Conservation (phyloP, 2,329 filamentous ascomycete genomes). For the Dothidotthia symphoricarpi region DNA sequence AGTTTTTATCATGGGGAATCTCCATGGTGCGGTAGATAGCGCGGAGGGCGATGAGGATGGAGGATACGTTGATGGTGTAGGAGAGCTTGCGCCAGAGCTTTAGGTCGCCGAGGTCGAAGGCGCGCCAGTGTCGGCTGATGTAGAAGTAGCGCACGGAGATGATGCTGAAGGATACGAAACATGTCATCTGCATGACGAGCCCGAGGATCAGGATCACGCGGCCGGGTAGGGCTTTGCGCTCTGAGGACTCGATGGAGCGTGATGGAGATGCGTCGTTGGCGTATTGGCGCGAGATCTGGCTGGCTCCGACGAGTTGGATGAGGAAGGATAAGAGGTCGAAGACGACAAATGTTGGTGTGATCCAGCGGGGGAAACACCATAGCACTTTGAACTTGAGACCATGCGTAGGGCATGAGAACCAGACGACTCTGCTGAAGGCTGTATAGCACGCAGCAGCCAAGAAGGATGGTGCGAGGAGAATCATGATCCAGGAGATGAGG, state of each 20-base stretch:
- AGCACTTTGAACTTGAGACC: conserved; percentile 45
- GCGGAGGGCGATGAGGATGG: conserved; percentile 44
- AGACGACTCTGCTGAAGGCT: conserved; percentile 49
- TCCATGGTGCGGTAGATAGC: conserved; percentile 57
- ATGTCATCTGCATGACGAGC: conserved; percentile 51
- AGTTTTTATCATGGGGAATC: conserved; percentile 48
- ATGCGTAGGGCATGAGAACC: conserved; percentile 40
- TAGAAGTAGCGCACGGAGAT: conserved; percentile 38
- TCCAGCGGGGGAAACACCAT: conserved; percentile 45
- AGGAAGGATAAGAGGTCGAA: conserved; percentile 52
- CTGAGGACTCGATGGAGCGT: conserved; percentile 41
- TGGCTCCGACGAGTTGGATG: conserved; percentile 47
- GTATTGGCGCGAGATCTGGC: conserved; percentile 42
- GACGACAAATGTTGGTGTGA: conserved; percentile 51
- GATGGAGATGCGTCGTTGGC: conserved; percentile 37
- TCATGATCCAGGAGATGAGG: conserved; percentile 46
- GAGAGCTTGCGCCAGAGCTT: conserved; percentile 37
- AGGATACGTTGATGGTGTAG: conserved; percentile 37
- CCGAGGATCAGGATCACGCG: conserved; percentile 47
- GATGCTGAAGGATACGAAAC: conserved; percentile 53
- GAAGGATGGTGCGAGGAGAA: conserved; percentile 51
- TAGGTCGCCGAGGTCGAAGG: conserved; percentile 36
- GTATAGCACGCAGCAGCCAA: conserved; percentile 54
- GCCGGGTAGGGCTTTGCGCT: conserved; percentile 29
- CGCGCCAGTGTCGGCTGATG: conserved; percentile 31